Evolutionary conservation across 495 filamentous ascomycete species (phyloP), one percentile per base, ranked within the genome.

Genomic region (Talaromyces wortmannii): DNA sequence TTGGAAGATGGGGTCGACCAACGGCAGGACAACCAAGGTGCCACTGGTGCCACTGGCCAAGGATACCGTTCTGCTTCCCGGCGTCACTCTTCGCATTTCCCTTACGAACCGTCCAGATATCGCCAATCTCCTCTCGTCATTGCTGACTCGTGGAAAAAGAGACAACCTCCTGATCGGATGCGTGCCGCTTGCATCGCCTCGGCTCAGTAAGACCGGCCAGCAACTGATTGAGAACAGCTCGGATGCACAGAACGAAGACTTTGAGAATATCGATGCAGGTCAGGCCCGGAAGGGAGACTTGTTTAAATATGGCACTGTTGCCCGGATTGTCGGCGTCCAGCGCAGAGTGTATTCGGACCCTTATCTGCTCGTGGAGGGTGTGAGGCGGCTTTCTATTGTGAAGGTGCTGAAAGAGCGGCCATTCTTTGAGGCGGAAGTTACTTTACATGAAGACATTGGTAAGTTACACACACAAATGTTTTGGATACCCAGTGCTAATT

Each of bases 271-370:
- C 55, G 78, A 86, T 66, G 83, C 85, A 0, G 77, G 79, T 4
- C 73, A 77, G 60, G 83, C 83, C 10, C 76, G 75, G 30, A 87
- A 85, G 65, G 80, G 84, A 16, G 86, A 91, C 62, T 70, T 96
- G 13, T 95, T 88, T 68, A 75, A 72, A 30, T 89, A 82, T 66
- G 92, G 89, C 18, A 87, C 87, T 8, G 75, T 89, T 31, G 91
- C 88, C 13, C 91, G 87, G 69, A 89, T 96, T 55, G 84, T 85
- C 43, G 90, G 89, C 17, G 83, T 95, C 45, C 89, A 95, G 62
- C 89, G 90, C 11, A 77, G 87, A 45, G 81, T 86, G 54, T 83
- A 83, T n/a, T 83, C 86, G 23, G 87, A 95, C 61, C 82, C 92
- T 31, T 84, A 83, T 49, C 65, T 99, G 50, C 75, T 96, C 2